These are phyloP conservation scores for Parathielavia hyrcaniae DNA, from an alignment of 495 filamentous ascomycete species.

Conservation along the genomic window DNA sequence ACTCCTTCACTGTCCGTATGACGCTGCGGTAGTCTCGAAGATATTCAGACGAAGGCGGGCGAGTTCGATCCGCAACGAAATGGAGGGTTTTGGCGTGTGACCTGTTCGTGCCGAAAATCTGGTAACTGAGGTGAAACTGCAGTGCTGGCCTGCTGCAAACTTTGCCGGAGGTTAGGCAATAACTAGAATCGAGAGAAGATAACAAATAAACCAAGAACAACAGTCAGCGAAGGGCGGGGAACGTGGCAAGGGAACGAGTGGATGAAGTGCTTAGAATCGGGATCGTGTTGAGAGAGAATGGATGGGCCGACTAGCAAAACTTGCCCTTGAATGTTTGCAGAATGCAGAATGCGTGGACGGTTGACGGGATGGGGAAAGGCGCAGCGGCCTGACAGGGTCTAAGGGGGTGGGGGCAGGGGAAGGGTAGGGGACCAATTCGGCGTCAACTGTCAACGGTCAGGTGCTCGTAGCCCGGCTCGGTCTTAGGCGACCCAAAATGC, in stretches of 20 bases:
- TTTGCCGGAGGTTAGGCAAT: not conserved
- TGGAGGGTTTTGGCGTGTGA: conserved; percentile 17
- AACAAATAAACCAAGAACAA: not conserved
- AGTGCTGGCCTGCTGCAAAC: not conserved
- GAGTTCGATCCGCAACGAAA: conserved; percentile 8
- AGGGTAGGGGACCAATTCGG: not conserved
- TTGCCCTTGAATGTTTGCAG: conserved; percentile 2
- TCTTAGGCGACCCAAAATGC: conserved; percentile 1
- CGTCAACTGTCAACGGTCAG: no score
- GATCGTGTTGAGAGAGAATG: conserved; percentile 7
- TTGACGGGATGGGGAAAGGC: not conserved
- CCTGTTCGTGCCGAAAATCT: conserved; percentile 7
- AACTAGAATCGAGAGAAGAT: conserved; percentile 1
- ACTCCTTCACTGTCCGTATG: not conserved
- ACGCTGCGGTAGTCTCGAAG: not conserved
- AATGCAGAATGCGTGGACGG: not conserved
- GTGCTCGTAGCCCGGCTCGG: conserved; percentile 3
- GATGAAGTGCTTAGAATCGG: conserved; percentile 8
- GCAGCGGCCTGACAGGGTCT: conserved; percentile 1
- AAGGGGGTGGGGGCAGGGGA: not conserved
- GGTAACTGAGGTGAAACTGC: not conserved
- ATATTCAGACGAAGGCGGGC: not conserved
- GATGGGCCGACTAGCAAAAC: conserved; percentile 5
- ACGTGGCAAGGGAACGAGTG: conserved; percentile 22
- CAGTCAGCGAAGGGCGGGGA: conserved; percentile 16